Evolutionary conservation across 2,329 filamentous ascomycete genomes (phyloP).

Genomic region (Aspergillus clavatus): DNA sequence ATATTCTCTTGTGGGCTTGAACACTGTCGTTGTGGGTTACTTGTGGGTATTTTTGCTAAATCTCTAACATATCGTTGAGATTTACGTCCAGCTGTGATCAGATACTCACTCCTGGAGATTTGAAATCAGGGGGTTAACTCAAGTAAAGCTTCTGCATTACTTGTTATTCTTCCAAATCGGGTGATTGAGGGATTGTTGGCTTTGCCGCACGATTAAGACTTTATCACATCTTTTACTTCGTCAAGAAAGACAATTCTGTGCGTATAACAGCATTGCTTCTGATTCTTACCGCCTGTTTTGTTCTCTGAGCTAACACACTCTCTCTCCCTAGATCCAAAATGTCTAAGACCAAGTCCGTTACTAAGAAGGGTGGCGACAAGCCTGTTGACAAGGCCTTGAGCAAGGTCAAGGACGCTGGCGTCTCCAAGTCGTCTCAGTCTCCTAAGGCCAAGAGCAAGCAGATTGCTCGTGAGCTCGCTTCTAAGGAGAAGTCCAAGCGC

Average conservation of each 20-base stretch:
- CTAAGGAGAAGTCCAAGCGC: constrained; percentile 41
- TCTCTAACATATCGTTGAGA: constrained; percentile 15
- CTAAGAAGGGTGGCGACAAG: constrained; percentile 37
- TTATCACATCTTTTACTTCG: constrained; percentile 12
- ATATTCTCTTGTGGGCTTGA: constrained; percentile 43
- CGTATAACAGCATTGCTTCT: background rate
- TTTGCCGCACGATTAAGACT: constrained; percentile 32
- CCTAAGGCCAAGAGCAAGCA: constrained; percentile 44
- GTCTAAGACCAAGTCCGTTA: constrained; percentile 43
- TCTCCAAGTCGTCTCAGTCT: constrained; percentile 43
- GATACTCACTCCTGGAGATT: constrained; percentile 25
- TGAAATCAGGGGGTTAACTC: constrained; percentile 21
- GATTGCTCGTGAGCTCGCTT: constrained; percentile 37
- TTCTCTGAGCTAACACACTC: constrained; percentile 16
- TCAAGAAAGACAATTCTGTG: constrained; percentile 3
- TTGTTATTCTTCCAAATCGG: constrained; percentile 25
- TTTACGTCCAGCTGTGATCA: constrained; percentile 28
- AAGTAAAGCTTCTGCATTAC: constrained; percentile 5
- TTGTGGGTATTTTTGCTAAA: constrained; percentile 34
- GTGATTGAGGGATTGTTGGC: constrained; percentile 34
- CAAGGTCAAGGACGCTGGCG: constrained; percentile 46
- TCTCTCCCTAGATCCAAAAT: constrained; percentile 30
- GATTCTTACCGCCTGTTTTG: constrained; percentile 3
- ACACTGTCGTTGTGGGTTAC: constrained; percentile 39
- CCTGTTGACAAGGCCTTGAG: constrained; percentile 39